Percentiles rank a stretch among this genome's conserved stretches.
These are phyloP conservation scores for Dactylellina leptospora DNA, from an alignment of 2,329 filamentous ascomycete species.

Conservation along the genomic window DNA sequence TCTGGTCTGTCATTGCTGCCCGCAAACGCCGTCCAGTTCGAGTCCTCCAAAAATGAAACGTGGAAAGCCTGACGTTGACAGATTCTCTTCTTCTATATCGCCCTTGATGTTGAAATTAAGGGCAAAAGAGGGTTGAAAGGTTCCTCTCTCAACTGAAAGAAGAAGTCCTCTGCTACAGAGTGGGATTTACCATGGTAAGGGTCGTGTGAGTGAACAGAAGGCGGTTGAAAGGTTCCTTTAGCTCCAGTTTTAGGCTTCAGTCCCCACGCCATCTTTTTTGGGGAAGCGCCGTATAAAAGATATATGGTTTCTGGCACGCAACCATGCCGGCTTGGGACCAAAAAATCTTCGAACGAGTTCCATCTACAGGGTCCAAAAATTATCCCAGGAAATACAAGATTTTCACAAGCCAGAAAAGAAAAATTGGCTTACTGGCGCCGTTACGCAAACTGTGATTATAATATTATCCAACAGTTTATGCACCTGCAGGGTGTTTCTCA, in stretches of 20 bases:
- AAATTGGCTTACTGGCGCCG: slow-evolving; percentile 5
- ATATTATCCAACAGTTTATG: slow-evolving; percentile 46
- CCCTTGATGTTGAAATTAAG: slow-evolving; percentile 53
- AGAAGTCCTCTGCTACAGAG: slow-evolving; percentile 25
- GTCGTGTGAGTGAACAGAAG: slow-evolving; percentile 41
- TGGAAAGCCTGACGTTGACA: not conserved
- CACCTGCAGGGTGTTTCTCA: slow-evolving; percentile 18
- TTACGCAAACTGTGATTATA: slow-evolving; percentile 18
- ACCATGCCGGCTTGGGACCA: too few species aligned
- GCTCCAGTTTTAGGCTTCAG: slow-evolving; percentile 21
- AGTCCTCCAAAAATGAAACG: too few species aligned
- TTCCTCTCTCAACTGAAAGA: slow-evolving; percentile 23
- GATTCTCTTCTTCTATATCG: not conserved
- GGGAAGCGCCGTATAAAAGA: not conserved
- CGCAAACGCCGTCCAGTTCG: too few species aligned
- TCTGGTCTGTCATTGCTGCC: slow-evolving; percentile 24
- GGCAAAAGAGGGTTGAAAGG: slow-evolving; percentile 46
- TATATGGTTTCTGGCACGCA: too few species aligned
- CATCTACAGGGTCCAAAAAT: slow-evolving; percentile 20
- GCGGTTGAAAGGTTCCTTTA: slow-evolving; percentile 25
- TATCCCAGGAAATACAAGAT: slow-evolving; percentile 33
- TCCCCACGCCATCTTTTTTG: slow-evolving; percentile 24
- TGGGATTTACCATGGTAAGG: slow-evolving; percentile 31
- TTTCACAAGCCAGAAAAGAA: slow-evolving; percentile 53
- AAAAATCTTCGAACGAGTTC: slow-evolving; percentile 23